Percentiles rank a stretch among this genome's conserved stretches.
These are phyloP conservation scores for Suillus occidentalis DNA, from an alignment of 768 basidiomycete species.

Conservation along the genomic window DNA sequence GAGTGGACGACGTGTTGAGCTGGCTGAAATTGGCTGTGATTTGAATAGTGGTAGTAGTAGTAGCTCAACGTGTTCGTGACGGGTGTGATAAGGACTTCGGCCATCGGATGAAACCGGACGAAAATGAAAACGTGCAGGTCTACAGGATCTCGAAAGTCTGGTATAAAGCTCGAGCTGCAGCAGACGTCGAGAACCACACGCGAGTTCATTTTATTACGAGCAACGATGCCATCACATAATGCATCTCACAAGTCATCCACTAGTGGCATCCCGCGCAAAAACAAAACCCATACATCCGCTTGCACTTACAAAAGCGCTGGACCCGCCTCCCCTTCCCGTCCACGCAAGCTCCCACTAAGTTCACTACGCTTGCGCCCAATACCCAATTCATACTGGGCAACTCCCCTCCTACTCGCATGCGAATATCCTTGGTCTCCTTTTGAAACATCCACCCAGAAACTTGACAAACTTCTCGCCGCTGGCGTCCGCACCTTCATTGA, in stretches of 20 bases:
- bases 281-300: not conserved
- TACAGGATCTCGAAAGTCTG: not conserved
- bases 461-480: slow-evolving; percentile 68
- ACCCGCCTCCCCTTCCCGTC: not conserved
- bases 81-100: not conserved
- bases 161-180: not conserved
- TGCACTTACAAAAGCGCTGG: not conserved
- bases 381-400: slow-evolving; percentile 88
- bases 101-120: not conserved
- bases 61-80: not conserved
- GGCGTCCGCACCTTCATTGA: slow-evolving; percentile 83
- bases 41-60: not conserved
- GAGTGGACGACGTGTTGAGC: not conserved
- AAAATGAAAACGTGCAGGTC: not conserved
- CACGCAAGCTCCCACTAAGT: slow-evolving; percentile 2
- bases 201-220: not conserved
- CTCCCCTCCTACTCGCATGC: slow-evolving; percentile 69
- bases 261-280: not conserved
- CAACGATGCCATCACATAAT: not conserved
- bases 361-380: slow-evolving; percentile 50
- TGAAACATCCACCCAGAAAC: slow-evolving; percentile 55
- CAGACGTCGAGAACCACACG: not conserved
- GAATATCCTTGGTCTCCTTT: slow-evolving; percentile 78
- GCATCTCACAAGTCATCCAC: not conserved
- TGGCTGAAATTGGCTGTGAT: not conserved